A percentile compares a stretch with the other conserved stretches of the same genome.
phyloP scores from a whole-genome alignment of 176 grass and related monocot genomes.

The Pontederia crassipes region DNA sequence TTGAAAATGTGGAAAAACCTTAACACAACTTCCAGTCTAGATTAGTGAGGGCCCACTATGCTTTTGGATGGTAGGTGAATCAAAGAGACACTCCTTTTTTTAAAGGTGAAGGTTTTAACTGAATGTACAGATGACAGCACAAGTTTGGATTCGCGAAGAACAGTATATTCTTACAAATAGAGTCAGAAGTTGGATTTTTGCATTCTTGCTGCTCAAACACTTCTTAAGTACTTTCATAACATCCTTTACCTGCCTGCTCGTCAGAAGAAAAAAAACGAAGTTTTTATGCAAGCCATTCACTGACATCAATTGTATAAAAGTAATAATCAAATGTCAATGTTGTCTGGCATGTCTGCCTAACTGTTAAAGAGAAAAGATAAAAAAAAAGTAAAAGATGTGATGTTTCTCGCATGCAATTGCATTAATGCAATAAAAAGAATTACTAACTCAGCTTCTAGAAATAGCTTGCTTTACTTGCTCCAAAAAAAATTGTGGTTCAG shows the following conservation, averaged over 20 bases:
- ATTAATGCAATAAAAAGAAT: too few species aligned
- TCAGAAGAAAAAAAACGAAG: conserved; percentile 14
- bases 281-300: not conserved
- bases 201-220: conserved; percentile 80
- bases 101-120: not conserved
- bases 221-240: conserved; percentile 94
- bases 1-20: too few species aligned
- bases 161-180: conserved; percentile 62
- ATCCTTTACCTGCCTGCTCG: conserved; percentile 83
- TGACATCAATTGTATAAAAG: too few species aligned
- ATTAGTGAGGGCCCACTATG: too few species aligned
- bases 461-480: too few species aligned
- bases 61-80: too few species aligned
- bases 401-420: too few species aligned
- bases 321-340: too few species aligned
- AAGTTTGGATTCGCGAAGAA: not conserved
- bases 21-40: too few species aligned
- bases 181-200: conserved; percentile 86
- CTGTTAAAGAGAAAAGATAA: not conserved
- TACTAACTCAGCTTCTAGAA: too few species aligned
- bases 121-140: not conserved
- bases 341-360: too few species aligned
- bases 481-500: too few species aligned
- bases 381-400: not conserved
- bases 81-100: not conserved